These are phyloP conservation scores for Phlyctochytrium planicorne DNA, from an alignment of 192 early-diverging fungal species.

Conservation along the genomic window DNA sequence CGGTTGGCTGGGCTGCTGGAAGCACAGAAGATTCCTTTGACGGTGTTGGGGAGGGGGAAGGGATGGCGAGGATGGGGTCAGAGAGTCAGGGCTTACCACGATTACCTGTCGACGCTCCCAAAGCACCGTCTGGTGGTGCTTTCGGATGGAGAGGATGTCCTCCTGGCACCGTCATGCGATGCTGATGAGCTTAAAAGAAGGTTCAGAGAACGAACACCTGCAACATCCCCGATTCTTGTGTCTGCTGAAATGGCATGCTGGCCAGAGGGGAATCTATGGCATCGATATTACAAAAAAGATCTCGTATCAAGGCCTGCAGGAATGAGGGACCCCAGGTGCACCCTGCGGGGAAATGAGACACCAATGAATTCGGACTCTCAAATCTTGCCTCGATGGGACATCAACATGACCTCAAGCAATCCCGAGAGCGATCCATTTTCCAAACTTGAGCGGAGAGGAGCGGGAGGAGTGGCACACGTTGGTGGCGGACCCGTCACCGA, in stretches of 20 bases:
- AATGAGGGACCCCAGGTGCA: constrained; percentile 9
- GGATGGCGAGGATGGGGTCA: constrained; percentile 31
- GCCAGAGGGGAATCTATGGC: constrained; percentile 13
- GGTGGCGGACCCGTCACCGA: background rate
- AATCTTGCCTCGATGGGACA: background rate
- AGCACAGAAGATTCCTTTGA: constrained; percentile 17
- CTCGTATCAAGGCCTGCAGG: constrained; percentile 11
- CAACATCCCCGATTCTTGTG: constrained; percentile 21
- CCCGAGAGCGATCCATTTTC: background rate
- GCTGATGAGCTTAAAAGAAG: constrained; percentile 11
- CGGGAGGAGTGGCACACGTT: background rate
- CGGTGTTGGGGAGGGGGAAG: constrained; percentile 16
- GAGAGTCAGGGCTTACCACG: constrained; percentile 23
- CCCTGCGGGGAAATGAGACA: background rate
- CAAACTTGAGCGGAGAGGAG: background rate
- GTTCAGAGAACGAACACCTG: background rate
- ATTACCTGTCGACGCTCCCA: constrained; percentile 18
- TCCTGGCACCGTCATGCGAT: constrained; percentile 13
- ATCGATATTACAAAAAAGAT: background rate
- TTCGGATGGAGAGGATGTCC: constrained; percentile 29
- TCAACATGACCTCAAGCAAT: background rate
- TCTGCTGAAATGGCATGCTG: constrained; percentile 23
- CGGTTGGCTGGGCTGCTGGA: constrained; percentile 10
- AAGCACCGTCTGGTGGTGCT: constrained; percentile 15
- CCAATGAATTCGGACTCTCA: too few relatives aligned